Conservation (phyloP, 495 filamentous ascomycete species). For the Durotheca rogersii region DNA sequence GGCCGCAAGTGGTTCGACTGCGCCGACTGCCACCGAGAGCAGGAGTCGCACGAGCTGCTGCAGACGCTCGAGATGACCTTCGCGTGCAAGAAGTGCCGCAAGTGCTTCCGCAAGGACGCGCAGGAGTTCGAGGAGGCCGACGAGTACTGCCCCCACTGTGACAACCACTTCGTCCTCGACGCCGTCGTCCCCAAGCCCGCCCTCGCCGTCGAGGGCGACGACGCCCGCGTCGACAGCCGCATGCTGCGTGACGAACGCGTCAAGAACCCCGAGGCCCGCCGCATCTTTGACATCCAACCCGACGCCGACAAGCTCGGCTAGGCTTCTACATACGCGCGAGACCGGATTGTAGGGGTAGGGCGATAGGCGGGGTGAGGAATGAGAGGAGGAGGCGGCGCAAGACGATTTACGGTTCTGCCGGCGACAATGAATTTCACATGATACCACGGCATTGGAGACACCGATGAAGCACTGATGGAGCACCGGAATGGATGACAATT, state of each 20-base stretch:
- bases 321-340: too few relatives aligned
- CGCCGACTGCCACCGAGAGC: slow-evolving; percentile 87
- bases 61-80: slow-evolving; percentile 88
- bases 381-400: neutral
- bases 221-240: slow-evolving; percentile 76
- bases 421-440: slow-evolving; percentile 30
- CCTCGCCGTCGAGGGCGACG: slow-evolving; percentile 84
- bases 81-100: slow-evolving; percentile 97
- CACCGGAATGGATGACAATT: slow-evolving; percentile 8
- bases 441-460: slow-evolving; percentile 37
- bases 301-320: slow-evolving; percentile 76
- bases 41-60: slow-evolving; percentile 69
- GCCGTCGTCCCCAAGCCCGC: slow-evolving; percentile 77
- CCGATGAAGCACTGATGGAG: slow-evolving; percentile 7
- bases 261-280: slow-evolving; percentile 56
- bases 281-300: slow-evolving; percentile 73
- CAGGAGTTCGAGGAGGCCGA: slow-evolving; percentile 93
- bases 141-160: slow-evolving; percentile 99
- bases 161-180: slow-evolving; percentile 95
- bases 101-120: slow-evolving; percentile 93
- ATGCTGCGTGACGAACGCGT: slow-evolving; percentile 95
- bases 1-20: slow-evolving; percentile 98
- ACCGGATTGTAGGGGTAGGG: too few relatives aligned
- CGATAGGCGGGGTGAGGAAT: neutral
- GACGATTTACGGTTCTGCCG: slow-evolving; percentile 21